Evolutionary conservation across 352 stramenopile genomes (phyloP), one percentile per base, ranked within the genome.

Genomic region (Phytophthora aleatoria): DNA sequence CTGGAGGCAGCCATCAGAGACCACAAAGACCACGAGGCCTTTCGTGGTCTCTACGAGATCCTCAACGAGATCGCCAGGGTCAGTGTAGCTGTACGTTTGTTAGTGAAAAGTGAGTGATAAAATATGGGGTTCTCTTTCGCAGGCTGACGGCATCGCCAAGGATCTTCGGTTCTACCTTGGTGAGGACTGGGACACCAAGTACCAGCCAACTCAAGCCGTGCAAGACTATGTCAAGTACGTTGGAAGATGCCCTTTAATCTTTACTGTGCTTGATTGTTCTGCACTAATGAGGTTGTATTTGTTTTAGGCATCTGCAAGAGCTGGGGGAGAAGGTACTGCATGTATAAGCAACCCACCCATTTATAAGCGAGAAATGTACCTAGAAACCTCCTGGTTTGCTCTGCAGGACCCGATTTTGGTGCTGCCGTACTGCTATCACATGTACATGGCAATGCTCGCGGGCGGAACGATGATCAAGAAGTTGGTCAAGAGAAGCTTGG

Each of bases 391-490:
- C 9, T 57, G 60, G 16, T 56, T 51, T 36, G 28, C 27, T 4
- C 26, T 59, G 7, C 52, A 87, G 77, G 56, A 92, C 57, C 83
- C 83, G 12, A 71, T 71, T n/a, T 53, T 92, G 48, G 67, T 90
- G 27, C 51, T 89, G 31, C 63, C 81, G 39, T 89, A 92, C 61
- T 77, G 69, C 50, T 92, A 89, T 53, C 83, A 92, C 71, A 86
- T 90, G 83, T 92, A 89, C 66, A 83, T 79, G 63, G 79, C 81
- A 45, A 75, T 90, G 57, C 74, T 92, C 4, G 79, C 81, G 4
- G 81, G 81, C 5, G 83, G 83, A 0, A 73, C 78, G 57, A 82
- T 87, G 53, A 87, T 90, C 50, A 73, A 79, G 38, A 89, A 90
- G 57, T 57, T 90, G 57, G 83, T 90, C 53, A 83, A 83, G 57